phyloP scores from a whole-genome alignment of 2,329 filamentous ascomycete genomes.

The Trichoderma koningii region DNA sequence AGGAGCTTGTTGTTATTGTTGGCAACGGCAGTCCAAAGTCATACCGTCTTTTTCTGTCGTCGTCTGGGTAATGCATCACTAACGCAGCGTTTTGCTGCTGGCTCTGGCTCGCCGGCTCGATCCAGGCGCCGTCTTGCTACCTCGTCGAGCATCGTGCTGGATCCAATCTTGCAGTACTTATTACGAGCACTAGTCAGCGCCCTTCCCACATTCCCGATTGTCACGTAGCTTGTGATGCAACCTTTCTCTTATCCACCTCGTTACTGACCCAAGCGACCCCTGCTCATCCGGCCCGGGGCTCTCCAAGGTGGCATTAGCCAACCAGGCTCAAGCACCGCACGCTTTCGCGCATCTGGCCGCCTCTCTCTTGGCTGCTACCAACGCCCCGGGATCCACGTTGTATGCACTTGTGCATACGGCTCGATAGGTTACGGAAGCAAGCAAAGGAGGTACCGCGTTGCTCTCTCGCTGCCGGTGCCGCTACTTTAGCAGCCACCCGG shows the following conservation, averaged over 20 bases:
- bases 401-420: conserved; percentile 8
- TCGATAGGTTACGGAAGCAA: conserved; percentile 1
- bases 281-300: conserved; percentile 5
- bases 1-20: background rate
- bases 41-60: background rate
- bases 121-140: background rate
- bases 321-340: background rate
- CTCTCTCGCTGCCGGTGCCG: background rate
- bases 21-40: background rate
- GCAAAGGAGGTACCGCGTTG: conserved; percentile 5
- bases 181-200: conserved; percentile 24
- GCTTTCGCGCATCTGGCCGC: conserved; percentile 1
- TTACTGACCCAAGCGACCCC: conserved; percentile 7
- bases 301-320: conserved; percentile 19
- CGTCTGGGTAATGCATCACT: background rate
- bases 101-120: background rate
- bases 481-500: background rate
- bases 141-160: background rate
- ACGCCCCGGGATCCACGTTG: conserved; percentile 27
- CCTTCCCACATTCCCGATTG: conserved; percentile 27
- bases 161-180: background rate
- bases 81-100: background rate
- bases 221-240: conserved; percentile 28
- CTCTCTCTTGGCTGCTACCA: conserved; percentile 25
- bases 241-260: conserved; percentile 22